Conservation (phyloP, 345 rosid species). For the Lumnitzera littorea region DNA sequence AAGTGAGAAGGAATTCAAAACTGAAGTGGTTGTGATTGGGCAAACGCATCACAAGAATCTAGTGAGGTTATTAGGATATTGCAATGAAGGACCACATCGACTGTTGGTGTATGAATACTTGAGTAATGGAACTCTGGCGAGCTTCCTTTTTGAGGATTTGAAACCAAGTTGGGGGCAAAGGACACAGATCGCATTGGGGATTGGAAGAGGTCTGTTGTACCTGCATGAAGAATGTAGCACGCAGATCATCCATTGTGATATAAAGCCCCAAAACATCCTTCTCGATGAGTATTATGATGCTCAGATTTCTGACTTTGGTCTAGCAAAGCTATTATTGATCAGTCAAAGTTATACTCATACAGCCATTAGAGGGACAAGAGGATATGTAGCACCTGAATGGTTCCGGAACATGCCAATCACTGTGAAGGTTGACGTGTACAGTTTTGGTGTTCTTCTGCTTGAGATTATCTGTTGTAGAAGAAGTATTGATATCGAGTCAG, state of each 20-base stretch:
- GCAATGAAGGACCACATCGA: constrained; percentile 38
- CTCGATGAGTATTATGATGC: constrained; percentile 35
- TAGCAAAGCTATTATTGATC: constrained; percentile 42
- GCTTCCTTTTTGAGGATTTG: constrained; percentile 29
- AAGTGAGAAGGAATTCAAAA: constrained; percentile 44
- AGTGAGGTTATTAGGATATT: constrained; percentile 40
- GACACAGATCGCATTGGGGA: constrained; percentile 31
- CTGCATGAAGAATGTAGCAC: constrained; percentile 53
- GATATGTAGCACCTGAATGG: constrained; percentile 58
- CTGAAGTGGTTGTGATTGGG: constrained; percentile 42
- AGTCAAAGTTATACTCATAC: constrained; percentile 45
- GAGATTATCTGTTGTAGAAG: constrained; percentile 47
- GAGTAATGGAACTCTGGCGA: constrained; percentile 41
- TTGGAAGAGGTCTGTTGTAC: constrained; percentile 44
- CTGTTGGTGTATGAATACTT: constrained; percentile 45
- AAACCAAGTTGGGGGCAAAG: constrained; percentile 39
- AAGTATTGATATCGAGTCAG: constrained; percentile 17
- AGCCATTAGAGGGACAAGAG: constrained; percentile 46
- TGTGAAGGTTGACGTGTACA: constrained; percentile 45
- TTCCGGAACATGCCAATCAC: constrained; percentile 43
- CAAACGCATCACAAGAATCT: constrained; percentile 49
- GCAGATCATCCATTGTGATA: constrained; percentile 51
- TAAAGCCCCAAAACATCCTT: constrained; percentile 52
- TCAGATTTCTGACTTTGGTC: constrained; percentile 44
- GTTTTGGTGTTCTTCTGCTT: constrained; percentile 45